Evolutionary conservation across 176 grass and related monocot species (phyloP).

Genomic region (Coix lacrymajobi): DNA sequence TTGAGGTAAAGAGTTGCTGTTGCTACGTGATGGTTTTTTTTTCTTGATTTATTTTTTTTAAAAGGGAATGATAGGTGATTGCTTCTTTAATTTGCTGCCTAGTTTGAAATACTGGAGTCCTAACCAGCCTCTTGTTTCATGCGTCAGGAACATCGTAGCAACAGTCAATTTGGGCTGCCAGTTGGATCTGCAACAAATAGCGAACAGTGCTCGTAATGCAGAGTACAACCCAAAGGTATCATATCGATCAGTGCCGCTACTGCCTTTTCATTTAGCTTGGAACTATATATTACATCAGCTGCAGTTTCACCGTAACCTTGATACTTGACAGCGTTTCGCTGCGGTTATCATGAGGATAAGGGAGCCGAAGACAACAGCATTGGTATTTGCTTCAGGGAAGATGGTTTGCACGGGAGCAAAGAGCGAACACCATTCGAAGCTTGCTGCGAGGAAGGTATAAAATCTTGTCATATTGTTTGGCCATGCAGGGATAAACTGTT

Average conservation of each 20-base stretch:
- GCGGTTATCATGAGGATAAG: slow-evolving; percentile 96
- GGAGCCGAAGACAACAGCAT: slow-evolving; percentile 84
- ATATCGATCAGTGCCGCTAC: not conserved
- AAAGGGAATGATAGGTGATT: not conserved
- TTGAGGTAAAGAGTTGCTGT: not conserved
- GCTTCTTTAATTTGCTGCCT: not conserved
- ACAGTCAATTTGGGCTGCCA: slow-evolving; percentile 73
- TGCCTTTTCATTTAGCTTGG: not conserved
- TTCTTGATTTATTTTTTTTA: not conserved
- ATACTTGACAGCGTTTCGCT: slow-evolving; percentile 60
- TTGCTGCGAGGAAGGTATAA: slow-evolving; percentile 50
- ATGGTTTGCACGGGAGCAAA: slow-evolving; percentile 95
- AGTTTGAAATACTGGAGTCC: not conserved
- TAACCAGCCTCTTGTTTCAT: slow-evolving; percentile 13
- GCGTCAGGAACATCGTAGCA: slow-evolving; percentile 81
- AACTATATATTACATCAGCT: not conserved
- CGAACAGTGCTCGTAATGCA: slow-evolving; percentile 69
- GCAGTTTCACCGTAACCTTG: not conserved
- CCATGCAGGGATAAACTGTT: not conserved
- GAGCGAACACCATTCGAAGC: slow-evolving; percentile 59
- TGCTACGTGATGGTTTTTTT: not conserved
- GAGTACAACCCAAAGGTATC: slow-evolving; percentile 88
- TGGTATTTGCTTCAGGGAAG: slow-evolving; percentile 93
- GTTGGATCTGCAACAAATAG: slow-evolving; percentile 70
- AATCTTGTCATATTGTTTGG: not conserved